Percentiles rank a stretch among this genome's conserved stretches.
Conservation (phyloP, 2,329 filamentous ascomycete genomes). For the Colletotrichum cuscutae region DNA sequence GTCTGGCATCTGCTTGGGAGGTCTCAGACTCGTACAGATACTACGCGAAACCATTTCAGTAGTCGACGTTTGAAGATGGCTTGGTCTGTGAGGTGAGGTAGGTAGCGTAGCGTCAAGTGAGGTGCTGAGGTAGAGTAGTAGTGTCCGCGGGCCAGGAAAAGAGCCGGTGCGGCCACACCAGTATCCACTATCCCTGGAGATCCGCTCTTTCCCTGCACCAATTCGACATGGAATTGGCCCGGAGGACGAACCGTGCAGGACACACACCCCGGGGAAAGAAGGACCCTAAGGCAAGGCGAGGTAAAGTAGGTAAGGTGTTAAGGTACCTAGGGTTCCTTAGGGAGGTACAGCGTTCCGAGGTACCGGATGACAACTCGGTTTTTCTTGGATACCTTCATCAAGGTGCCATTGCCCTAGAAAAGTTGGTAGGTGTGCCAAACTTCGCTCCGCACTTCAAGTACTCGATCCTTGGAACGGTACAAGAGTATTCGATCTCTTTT, state of each 20-base stretch:
- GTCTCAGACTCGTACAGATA: neutral
- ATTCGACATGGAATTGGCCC: neutral
- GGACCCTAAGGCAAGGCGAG: neutral
- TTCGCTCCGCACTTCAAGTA: neutral
- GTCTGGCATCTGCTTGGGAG: neutral
- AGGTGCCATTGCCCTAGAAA: neutral
- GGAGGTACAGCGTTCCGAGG: neutral
- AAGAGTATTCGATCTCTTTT: neutral
- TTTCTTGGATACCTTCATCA: neutral
- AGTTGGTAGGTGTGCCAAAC: neutral
- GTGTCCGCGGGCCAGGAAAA: neutral
- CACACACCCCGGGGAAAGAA: neutral
- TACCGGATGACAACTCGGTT: neutral
- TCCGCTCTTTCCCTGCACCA: neutral
- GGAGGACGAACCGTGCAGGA: conserved; percentile 1
- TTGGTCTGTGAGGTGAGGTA: neutral
- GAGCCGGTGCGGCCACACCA: neutral
- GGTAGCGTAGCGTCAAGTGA: no score
- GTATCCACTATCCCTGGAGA: neutral
- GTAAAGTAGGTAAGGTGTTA: no score
- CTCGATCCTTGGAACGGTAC: neutral
- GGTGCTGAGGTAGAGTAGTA: neutral
- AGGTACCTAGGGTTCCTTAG: neutral
- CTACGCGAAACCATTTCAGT: neutral
- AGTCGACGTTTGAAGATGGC: neutral